Base-by-base conservation (phyloP, 2,329 filamentous ascomycete genomes). In the Calonectria pteridis region DNA sequence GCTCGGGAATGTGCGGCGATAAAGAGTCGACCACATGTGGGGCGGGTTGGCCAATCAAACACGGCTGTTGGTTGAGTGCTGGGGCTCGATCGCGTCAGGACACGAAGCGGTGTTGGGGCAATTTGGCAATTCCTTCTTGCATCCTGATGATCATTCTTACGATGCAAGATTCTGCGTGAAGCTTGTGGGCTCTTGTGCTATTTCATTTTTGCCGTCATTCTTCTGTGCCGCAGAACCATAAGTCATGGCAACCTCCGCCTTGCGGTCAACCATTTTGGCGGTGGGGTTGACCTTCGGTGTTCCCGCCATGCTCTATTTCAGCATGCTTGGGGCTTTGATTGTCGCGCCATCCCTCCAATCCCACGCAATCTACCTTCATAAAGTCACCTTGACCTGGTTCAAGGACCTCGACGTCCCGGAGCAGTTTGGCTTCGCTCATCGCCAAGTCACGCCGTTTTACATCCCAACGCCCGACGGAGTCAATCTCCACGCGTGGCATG, bases 391-490 rank as follows among this genome's bases (percentile, higher is more conserved):
- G 78, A 90, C 89, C 31, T 90, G 88, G 87, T 74, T 73, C 50
- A 77, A 77, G 51, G 74, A 94, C 81, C 83, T 93, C 46, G 89
- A 91, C 66, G 86, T 90, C 58, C 91, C 93, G 0, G 92, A 94
- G 77, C 88, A 89, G 55, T 94, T 92, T 82, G 93, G 93, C 0
- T 95, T 94, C 80, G 87, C 92, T 35, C 91, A 89, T 80, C 91
- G 92, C 65, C 93, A 95, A 84, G 90, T 94, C 6, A 92, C 92
- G 16, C 92, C 93, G 0, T 95, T 95, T 82, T 90, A 89, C 72
- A 83, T 95, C 49, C 84, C 83, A 3, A 94, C 93, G 0, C 84
- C 89, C 0, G 93, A 95, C 81, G 89, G 90, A 50, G 91, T 93
- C 80, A 89, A 86, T 1, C 84, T 95, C 4, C 94, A 93, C 80